Conservation (phyloP, 495 filamentous ascomycete species). For the Halenospora varia region DNA sequence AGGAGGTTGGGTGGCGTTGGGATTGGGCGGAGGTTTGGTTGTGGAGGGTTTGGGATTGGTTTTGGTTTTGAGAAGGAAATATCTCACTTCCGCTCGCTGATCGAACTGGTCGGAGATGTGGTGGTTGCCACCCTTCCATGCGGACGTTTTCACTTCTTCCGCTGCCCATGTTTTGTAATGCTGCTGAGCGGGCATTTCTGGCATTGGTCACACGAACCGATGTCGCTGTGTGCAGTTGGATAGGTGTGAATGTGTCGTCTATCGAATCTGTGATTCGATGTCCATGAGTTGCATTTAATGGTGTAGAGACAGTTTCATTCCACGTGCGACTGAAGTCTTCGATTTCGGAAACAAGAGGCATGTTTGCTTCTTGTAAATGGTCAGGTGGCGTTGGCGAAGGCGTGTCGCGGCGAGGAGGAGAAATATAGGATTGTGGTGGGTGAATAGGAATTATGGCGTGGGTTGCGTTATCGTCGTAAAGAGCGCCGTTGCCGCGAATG, state of each 20-base stretch:
- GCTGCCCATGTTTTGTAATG: too few relatives aligned
- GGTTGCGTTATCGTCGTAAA: not conserved
- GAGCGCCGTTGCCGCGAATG: too few relatives aligned
- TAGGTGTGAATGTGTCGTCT: not conserved
- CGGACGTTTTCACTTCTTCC: too few relatives aligned
- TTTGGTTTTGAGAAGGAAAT: too few relatives aligned
- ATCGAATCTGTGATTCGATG: not conserved
- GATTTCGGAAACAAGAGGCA: slow-evolving; percentile 8
- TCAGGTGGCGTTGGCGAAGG: not conserved
- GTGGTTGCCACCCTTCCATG: too few relatives aligned
- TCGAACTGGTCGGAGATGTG: too few relatives aligned
- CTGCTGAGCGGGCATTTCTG: too few relatives aligned
- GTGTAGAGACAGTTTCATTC: slow-evolving; percentile 3
- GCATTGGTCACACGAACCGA: too few relatives aligned
- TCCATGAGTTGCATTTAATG: not conserved
- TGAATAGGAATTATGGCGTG: not conserved
- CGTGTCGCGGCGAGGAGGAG: not conserved
- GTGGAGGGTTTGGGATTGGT: too few relatives aligned
- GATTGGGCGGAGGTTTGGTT: too few relatives aligned
- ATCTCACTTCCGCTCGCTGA: too few relatives aligned
- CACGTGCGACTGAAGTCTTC: slow-evolving; percentile 15
- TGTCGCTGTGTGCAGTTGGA: not conserved
- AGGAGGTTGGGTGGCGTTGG: too few relatives aligned
- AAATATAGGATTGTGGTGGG: not conserved
- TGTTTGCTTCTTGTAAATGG: not conserved